These are phyloP conservation scores for Triticum timopheevii DNA, from an alignment of 176 grass and related monocot genomes.

Conservation along the genomic window DNA sequence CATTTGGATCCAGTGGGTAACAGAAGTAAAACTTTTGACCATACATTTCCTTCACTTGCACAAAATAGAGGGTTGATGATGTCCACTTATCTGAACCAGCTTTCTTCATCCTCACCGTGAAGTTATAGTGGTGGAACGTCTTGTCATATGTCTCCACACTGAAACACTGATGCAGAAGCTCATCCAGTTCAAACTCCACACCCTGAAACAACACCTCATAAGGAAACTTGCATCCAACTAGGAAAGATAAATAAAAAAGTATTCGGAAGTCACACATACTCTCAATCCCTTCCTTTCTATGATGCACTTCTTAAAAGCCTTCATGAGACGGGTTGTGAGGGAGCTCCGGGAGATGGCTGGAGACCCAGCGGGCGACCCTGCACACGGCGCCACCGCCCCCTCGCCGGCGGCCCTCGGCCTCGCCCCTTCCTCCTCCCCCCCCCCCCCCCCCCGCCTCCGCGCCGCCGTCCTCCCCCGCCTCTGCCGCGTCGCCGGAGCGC, in stretches of 20 bases:
- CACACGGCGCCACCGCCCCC: no score
- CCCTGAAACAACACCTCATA: neutral
- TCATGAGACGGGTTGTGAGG: no score
- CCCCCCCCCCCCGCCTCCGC: no score
- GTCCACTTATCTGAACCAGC: neutral
- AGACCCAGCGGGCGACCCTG: no score
- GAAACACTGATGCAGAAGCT: neutral
- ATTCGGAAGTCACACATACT: neutral
- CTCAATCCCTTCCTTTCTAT: neutral
- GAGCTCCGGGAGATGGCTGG: no score
- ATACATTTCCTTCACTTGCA: slow-evolving; percentile 30
- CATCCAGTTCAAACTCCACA: neutral
- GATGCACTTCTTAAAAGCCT: slow-evolving; percentile 5
- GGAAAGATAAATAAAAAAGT: neutral
- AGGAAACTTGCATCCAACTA: neutral
- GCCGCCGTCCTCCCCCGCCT: no score
- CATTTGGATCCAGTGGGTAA: neutral
- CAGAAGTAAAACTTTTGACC: slow-evolving; percentile 17
- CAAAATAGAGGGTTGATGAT: neutral
- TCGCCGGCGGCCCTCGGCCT: no score
- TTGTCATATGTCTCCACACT: neutral
- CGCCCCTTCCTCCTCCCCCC: no score
- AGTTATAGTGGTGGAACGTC: neutral
- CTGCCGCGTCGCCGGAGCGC: no score
- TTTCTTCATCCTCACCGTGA: neutral